A percentile compares a stretch with the other conserved stretches of the same genome.
phyloP scores from a whole-genome alignment of 805 yeast genomes.

The Metschnikowia peoriensis region DNA sequence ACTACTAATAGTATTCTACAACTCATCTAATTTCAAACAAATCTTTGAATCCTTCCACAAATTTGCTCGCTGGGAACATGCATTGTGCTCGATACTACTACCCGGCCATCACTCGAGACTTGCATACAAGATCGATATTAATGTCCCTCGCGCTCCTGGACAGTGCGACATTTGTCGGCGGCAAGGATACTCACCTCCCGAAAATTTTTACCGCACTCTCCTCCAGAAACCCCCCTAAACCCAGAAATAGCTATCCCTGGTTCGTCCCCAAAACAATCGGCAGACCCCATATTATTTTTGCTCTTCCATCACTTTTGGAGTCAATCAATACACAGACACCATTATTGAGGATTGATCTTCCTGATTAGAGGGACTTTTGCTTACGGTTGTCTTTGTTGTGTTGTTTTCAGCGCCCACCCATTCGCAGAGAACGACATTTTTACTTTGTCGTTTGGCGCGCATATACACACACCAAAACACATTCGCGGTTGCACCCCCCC shows the following conservation, averaged over 20 bases:
- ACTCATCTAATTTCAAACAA: neutral
- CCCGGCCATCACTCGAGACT: neutral
- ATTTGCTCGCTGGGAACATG: neutral
- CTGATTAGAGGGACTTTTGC: slow-evolving; percentile 4
- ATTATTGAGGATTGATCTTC: slow-evolving; percentile 1
- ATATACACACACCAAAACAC: slow-evolving; percentile 7
- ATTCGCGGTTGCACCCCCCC: slow-evolving; percentile 1
- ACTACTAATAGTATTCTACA: too few species aligned
- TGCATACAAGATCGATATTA: slow-evolving; percentile 1
- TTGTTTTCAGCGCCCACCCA: slow-evolving; percentile 12
- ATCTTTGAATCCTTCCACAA: neutral
- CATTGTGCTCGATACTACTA: neutral
- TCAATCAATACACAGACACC: neutral
- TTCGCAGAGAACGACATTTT: slow-evolving; percentile 21
- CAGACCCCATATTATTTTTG: slow-evolving; percentile 1
- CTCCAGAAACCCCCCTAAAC: slow-evolving; percentile 15
- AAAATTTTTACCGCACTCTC: slow-evolving; percentile 19
- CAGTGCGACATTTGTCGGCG: slow-evolving; percentile 18
- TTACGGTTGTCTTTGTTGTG: slow-evolving; percentile 6
- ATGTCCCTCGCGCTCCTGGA: slow-evolving; percentile 8
- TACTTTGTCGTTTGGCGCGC: slow-evolving; percentile 13
- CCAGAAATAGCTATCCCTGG: slow-evolving; percentile 3
- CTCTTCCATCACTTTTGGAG: slow-evolving; percentile 1
- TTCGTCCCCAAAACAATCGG: neutral
- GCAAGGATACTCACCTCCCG: slow-evolving; percentile 6